phyloP scores from a whole-genome alignment of 2,329 filamentous ascomycete species.

The Neonectria coccinea region DNA sequence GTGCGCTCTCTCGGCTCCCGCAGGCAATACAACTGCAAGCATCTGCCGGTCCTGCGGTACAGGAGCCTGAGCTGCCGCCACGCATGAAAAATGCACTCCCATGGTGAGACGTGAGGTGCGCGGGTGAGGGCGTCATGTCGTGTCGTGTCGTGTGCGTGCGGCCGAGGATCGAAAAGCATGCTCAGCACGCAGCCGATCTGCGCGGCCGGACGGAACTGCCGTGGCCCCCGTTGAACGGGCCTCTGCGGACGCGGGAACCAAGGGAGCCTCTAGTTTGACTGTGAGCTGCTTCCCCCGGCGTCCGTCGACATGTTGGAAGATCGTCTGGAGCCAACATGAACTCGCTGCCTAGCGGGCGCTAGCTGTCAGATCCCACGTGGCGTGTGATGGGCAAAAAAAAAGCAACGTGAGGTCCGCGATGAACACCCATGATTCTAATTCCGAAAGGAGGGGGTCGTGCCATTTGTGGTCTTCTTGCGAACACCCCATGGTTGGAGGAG shows the following conservation, averaged over 20 bases:
- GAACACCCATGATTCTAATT: conserved; percentile 14
- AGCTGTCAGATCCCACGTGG: conserved; percentile 42
- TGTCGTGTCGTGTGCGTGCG: neutral
- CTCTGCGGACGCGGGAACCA: neutral
- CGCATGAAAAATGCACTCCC: conserved; percentile 14
- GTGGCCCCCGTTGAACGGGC: neutral
- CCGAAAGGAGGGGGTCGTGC: conserved; percentile 15
- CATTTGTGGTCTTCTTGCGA: conserved; percentile 19
- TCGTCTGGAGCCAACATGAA: conserved; percentile 33
- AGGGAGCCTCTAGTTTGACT: neutral
- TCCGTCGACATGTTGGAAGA: conserved; percentile 19
- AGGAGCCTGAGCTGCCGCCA: conserved; percentile 27
- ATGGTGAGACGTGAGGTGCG: neutral
- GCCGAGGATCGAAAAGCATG: neutral
- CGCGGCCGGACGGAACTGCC: neutral
- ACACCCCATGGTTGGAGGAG: conserved; percentile 17
- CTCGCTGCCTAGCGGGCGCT: conserved; percentile 29
- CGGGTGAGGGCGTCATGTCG: neutral
- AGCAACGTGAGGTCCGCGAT: conserved; percentile 31
- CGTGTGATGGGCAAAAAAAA: conserved; percentile 35
- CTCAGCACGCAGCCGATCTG: conserved; percentile 3
- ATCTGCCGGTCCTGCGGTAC: conserved; percentile 39
- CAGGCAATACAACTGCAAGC: conserved; percentile 20
- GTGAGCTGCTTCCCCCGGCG: neutral
- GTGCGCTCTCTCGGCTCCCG: conserved; percentile 1